Conservation (phyloP, 2,329 filamentous ascomycete genomes). For the Alternaria postmessia region DNA sequence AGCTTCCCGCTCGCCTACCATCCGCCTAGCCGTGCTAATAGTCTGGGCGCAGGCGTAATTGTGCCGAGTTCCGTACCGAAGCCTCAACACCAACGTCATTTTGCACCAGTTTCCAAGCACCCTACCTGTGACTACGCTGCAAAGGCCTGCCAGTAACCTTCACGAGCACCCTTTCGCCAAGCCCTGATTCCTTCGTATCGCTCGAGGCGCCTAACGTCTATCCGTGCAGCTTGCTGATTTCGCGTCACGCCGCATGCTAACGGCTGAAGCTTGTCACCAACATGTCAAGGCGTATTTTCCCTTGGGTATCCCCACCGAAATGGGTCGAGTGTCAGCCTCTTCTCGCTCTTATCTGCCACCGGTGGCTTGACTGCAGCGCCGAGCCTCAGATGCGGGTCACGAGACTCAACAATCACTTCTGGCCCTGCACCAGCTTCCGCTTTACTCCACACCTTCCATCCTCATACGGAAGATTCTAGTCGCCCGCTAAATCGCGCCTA, state of each 20-base stretch:
- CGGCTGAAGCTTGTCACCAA: slow-evolving; percentile 37
- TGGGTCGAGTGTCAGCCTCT: slow-evolving; percentile 27
- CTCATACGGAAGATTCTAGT: slow-evolving; percentile 14
- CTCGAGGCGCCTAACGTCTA: slow-evolving; percentile 1
- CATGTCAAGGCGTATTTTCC: slow-evolving; percentile 21
- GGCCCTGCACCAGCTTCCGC: neutral
- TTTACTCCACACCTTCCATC: slow-evolving; percentile 8
- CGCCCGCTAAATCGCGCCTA: neutral
- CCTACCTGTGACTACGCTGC: slow-evolving; percentile 2
- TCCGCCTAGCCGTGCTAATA: slow-evolving; percentile 29
- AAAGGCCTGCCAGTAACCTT: slow-evolving; percentile 19
- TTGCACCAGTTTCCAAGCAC: slow-evolving; percentile 18
- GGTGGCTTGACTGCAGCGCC: slow-evolving; percentile 24
- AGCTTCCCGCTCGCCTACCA: slow-evolving; percentile 22
- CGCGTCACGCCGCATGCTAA: slow-evolving; percentile 26
- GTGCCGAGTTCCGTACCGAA: slow-evolving; percentile 25
- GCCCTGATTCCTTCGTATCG: slow-evolving; percentile 17
- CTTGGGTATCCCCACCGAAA: slow-evolving; percentile 13
- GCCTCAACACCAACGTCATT: slow-evolving; percentile 27
- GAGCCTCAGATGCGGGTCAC: slow-evolving; percentile 29
- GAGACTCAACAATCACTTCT: slow-evolving; percentile 29
- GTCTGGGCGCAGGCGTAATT: slow-evolving; percentile 18
- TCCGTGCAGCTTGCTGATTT: slow-evolving; percentile 14
- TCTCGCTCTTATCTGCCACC: slow-evolving; percentile 27
- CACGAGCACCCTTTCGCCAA: slow-evolving; percentile 23